A percentile compares a stretch with the other conserved stretches of the same genome.
Evolutionary conservation across 768 basidiomycete species (phyloP).

Genomic region (Coprinopsis sp.): DNA sequence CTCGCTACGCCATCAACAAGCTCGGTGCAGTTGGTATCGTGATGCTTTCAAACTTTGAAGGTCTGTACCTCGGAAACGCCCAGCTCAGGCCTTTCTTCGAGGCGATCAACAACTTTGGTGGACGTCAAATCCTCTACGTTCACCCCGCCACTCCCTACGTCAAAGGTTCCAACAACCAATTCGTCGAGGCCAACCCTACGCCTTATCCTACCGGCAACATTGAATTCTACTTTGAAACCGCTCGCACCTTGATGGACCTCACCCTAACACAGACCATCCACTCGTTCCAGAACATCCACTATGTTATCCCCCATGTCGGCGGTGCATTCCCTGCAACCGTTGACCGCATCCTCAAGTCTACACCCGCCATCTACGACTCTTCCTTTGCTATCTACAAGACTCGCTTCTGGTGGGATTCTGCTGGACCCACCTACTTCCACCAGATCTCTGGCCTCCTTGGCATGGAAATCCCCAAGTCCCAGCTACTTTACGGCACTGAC

Average conservation of each 20-base stretch:
- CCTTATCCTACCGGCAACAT: constrained; percentile 29
- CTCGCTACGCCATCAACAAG: constrained; percentile 24
- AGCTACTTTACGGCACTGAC: constrained; percentile 31
- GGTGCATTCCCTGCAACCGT: constrained; percentile 29
- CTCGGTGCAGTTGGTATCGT: constrained; percentile 31
- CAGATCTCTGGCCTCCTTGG: constrained; percentile 28
- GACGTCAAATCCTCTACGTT: constrained; percentile 25
- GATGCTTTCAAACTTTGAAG: constrained; percentile 28
- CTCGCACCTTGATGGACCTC: constrained; percentile 27
- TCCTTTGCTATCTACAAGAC: constrained; percentile 26
- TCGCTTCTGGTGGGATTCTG: constrained; percentile 35
- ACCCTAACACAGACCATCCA: constrained; percentile 24
- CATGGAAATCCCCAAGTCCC: constrained; percentile 24
- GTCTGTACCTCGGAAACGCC: constrained; percentile 26
- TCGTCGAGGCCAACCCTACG: constrained; percentile 32
- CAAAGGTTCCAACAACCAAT: constrained; percentile 16
- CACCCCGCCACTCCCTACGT: constrained; percentile 29
- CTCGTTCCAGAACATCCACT: constrained; percentile 29
- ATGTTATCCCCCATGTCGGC: constrained; percentile 31
- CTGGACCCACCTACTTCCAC: constrained; percentile 33
- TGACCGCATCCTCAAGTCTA: constrained; percentile 30
- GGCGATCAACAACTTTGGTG: constrained; percentile 22
- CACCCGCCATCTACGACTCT: constrained; percentile 26
- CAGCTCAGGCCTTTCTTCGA: constrained; percentile 27
- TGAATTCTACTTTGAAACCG: constrained; percentile 30